A percentile compares a stretch with the other conserved stretches of the same genome.
These are phyloP conservation scores for Corymbia citriodora DNA, from an alignment of 441 rosid genomes.

Conservation along the genomic window DNA sequence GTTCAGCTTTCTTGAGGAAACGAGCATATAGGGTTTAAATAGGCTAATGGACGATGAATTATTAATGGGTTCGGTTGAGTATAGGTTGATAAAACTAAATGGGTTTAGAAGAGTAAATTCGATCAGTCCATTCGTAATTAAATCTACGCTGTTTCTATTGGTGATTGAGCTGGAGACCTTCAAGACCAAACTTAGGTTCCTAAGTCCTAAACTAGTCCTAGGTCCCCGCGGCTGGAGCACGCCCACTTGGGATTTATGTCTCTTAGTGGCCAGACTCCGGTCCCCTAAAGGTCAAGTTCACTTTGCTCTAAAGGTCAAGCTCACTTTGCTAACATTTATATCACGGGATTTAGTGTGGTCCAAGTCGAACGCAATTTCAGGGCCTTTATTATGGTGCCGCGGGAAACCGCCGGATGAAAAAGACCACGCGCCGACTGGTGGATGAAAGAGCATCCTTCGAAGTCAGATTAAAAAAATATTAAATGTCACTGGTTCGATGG, in stretches of 20 bases:
- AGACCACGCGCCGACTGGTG: background rate
- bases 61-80: background rate
- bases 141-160: rapidly evolving
- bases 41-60: background rate
- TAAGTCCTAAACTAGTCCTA: background rate
- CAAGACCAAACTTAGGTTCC: background rate
- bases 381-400: rapidly evolving
- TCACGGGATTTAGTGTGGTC: rapidly evolving
- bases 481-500: background rate
- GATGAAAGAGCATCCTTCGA: background rate
- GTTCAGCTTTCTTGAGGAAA: background rate
- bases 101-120: background rate
- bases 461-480: background rate
- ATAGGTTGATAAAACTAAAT: too few species aligned
- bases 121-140: background rate
- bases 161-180: background rate
- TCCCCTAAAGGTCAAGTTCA: background rate
- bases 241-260: background rate
- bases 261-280: background rate
- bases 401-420: rapidly evolving
- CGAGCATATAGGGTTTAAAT: background rate
- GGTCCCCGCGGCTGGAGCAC: rapidly evolving
- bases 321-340: background rate
- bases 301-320: background rate
- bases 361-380: background rate